Conservation (phyloP, 768 basidiomycete species). For the Boletus subparvulus region DNA sequence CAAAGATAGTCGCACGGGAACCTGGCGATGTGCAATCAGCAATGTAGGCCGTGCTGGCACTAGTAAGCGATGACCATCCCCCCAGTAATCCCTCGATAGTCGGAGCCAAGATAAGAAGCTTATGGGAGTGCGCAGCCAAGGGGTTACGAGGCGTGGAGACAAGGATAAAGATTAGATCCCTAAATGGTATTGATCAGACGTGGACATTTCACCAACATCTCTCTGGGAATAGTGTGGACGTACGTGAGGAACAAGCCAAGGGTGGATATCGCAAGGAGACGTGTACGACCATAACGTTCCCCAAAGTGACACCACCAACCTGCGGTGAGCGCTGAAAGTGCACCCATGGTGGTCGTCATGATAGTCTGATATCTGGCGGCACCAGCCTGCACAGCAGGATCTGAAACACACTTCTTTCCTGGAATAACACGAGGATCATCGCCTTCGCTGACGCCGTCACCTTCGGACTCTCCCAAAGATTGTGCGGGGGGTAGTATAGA, state of each 20-base stretch:
- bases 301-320: conserved; percentile 86
- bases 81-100: conserved; percentile 79
- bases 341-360: conserved; percentile 75
- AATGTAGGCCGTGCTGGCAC: conserved; percentile 65
- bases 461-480: conserved; percentile 19
- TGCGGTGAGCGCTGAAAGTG: conserved; percentile 77
- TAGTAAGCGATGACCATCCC: conserved; percentile 67
- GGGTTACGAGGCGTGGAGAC: conserved; percentile 65
- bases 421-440: conserved; percentile 41
- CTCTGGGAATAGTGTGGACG: conserved; percentile 34
- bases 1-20: conserved; percentile 69
- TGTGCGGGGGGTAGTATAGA: background rate
- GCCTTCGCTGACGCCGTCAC: conserved; percentile 32
- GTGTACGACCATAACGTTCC: conserved; percentile 74
- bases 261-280: conserved; percentile 64
- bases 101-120: conserved; percentile 74
- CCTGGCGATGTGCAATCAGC: conserved; percentile 82
- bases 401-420: conserved; percentile 40
- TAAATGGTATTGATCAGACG: conserved; percentile 30
- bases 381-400: conserved; percentile 62
- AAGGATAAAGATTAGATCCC: conserved; percentile 78
- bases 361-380: conserved; percentile 75
- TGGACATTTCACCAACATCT: background rate
- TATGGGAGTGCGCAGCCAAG: conserved; percentile 64
- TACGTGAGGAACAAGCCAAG: conserved; percentile 75